Percentiles rank a stretch among this genome's conserved stretches.
These are phyloP conservation scores for Pyrus bretschneideri DNA, from an alignment of 306 rosid species.

Conservation along the genomic window DNA sequence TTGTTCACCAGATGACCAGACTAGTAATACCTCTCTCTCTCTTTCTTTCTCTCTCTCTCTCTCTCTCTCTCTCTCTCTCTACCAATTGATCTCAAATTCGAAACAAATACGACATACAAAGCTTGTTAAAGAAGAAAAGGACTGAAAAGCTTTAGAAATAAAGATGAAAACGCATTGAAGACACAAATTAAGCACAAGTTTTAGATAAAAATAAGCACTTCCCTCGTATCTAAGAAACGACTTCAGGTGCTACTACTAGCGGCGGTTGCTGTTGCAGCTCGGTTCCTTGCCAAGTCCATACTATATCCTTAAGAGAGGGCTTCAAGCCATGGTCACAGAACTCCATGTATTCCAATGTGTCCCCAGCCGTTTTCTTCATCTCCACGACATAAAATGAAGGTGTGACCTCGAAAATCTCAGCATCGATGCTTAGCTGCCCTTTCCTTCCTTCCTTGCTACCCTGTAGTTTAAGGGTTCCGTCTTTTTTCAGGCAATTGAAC, in stretches of 20 bases:
- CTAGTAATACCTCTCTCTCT: not conserved
- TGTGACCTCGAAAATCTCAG: slow-evolving; percentile 65
- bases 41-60: not conserved
- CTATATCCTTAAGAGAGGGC: slow-evolving; percentile 52
- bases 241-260: not conserved
- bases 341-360: slow-evolving; percentile 46
- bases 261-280: slow-evolving; percentile 7
- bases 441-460: slow-evolving; percentile 39
- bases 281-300: slow-evolving; percentile 54
- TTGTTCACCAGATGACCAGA: not conserved
- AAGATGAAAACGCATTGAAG: not conserved
- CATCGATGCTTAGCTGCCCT: slow-evolving; percentile 51
- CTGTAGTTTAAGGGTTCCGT: slow-evolving; percentile 48
- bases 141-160: not conserved
- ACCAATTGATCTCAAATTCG: not conserved
- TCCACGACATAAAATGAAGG: slow-evolving; percentile 56
- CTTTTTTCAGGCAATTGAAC: slow-evolving; percentile 39
- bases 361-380: slow-evolving; percentile 58
- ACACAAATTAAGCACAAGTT: not conserved
- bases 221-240: not conserved
- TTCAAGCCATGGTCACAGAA: slow-evolving; percentile 40
- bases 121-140: not conserved
- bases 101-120: not conserved
- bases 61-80: not conserved
- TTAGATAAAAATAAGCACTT: not conserved